A percentile compares a stretch with the other conserved stretches of the same genome.
Conservation (phyloP, 2,329 filamentous ascomycete species). For the Colletotrichum sp. region DNA sequence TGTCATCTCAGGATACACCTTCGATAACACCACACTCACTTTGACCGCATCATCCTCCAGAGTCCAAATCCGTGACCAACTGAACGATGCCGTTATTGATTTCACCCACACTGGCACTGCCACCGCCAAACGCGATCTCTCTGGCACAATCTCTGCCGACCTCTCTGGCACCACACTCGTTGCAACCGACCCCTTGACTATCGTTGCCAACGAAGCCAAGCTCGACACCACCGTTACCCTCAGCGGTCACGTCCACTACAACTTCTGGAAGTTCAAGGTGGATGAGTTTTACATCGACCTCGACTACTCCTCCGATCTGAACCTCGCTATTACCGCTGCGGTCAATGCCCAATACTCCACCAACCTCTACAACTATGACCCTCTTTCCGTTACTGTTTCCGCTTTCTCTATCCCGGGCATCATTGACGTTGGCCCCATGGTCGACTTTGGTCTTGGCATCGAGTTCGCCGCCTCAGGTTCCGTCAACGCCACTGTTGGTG, state of each 20-base stretch:
- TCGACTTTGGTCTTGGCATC: conserved; percentile 40
- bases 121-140: conserved; percentile 11
- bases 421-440: conserved; percentile 39
- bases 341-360: conserved; percentile 36
- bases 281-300: conserved; percentile 46
- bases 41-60: conserved; percentile 2
- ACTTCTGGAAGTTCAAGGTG: conserved; percentile 35
- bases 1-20: conserved; percentile 26
- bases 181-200: conserved; percentile 30
- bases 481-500: conserved; percentile 33
- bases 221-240: conserved; percentile 41
- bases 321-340: conserved; percentile 36
- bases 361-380: conserved; percentile 38
- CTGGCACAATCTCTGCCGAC: conserved; percentile 1
- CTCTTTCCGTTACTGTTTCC: conserved; percentile 37
- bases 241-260: conserved; percentile 45
- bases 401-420: conserved; percentile 44
- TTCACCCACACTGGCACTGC: conserved; percentile 18
- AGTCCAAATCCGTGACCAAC: conserved; percentile 9
- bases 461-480: conserved; percentile 38
- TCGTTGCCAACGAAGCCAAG: conserved; percentile 37
- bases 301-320: conserved; percentile 35
- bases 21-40: conserved; percentile 7
- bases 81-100: conserved; percentile 17
- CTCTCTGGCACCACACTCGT: conserved; percentile 9